Percentiles rank a stretch among this genome's conserved stretches.
These are phyloP conservation scores for Ampelomyces quisqualis DNA, from an alignment of 2,329 filamentous ascomycete species.

Conservation along the genomic window DNA sequence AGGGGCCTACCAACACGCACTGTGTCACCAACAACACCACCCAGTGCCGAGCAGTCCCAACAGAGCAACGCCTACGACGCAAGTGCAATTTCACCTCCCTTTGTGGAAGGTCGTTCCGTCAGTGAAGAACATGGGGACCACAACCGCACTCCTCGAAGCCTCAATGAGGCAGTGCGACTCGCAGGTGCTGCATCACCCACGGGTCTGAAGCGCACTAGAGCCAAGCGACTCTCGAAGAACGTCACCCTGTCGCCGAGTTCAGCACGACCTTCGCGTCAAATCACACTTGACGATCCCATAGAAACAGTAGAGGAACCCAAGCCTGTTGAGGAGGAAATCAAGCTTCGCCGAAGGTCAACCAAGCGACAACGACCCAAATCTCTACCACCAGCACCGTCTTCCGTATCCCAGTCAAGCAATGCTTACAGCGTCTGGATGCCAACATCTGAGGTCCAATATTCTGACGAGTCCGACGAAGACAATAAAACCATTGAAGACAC, in stretches of 20 bases:
- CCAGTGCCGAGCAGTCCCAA: slow-evolving; percentile 42
- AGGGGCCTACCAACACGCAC: slow-evolving; percentile 30
- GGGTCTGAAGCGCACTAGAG: slow-evolving; percentile 41
- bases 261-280: slow-evolving; percentile 37
- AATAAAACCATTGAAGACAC: slow-evolving; percentile 21
- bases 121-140: slow-evolving; percentile 18
- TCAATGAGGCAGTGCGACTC: slow-evolving; percentile 40
- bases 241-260: slow-evolving; percentile 30
- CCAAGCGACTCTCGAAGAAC: slow-evolving; percentile 42
- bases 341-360: slow-evolving; percentile 34
- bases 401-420: slow-evolving; percentile 36
- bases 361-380: slow-evolving; percentile 30
- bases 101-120: slow-evolving; percentile 16
- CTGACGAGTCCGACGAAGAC: slow-evolving; percentile 40
- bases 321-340: slow-evolving; percentile 16
- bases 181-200: slow-evolving; percentile 35
- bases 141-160: slow-evolving; percentile 38
- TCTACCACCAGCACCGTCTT: slow-evolving; percentile 20
- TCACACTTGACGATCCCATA: slow-evolving; percentile 37
- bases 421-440: slow-evolving; percentile 55
- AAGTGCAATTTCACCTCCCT: slow-evolving; percentile 17
- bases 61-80: slow-evolving; percentile 17
- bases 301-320: slow-evolving; percentile 17
- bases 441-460: slow-evolving; percentile 40
- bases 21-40: slow-evolving; percentile 40